Conservation (phyloP, 345 rosid species). For the Rhizophora mangle region DNA sequence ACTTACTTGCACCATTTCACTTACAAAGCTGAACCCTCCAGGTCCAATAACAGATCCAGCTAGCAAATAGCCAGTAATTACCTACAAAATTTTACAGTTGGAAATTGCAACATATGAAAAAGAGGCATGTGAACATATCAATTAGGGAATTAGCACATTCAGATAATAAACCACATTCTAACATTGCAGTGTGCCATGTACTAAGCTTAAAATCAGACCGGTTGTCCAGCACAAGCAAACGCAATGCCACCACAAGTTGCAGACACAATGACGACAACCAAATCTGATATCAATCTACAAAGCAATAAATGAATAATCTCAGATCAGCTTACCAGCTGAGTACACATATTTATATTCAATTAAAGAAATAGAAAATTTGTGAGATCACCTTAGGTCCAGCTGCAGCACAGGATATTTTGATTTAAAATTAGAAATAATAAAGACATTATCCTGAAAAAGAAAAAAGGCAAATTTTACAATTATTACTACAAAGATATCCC, state of each 20-base stretch:
- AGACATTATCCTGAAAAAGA: conserved; percentile 78
- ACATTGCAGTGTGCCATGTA: conserved; percentile 17
- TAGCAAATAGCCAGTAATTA: conserved; percentile 85
- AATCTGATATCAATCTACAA: conserved; percentile 92
- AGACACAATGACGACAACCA: conserved; percentile 94
- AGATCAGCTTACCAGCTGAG: conserved; percentile 11
- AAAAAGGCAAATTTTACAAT: background rate
- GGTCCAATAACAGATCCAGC: conserved; percentile 95
- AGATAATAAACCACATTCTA: conserved; percentile 19
- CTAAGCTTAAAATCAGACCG: conserved; percentile 50
- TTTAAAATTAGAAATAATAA: conserved; percentile 94
- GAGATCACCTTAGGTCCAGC: conserved; percentile 74
- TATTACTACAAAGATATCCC: conserved; percentile 2
- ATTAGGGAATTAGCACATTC: conserved; percentile 2
- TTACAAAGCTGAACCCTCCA: conserved; percentile 89
- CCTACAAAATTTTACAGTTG: conserved; percentile 43
- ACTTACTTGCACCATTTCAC: conserved; percentile 97
- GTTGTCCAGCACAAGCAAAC: conserved; percentile 98
- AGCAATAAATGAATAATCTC: conserved; percentile 6
- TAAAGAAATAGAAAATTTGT: background rate
- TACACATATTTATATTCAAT: background rate
- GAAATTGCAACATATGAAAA: conserved; percentile 13
- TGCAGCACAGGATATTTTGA: conserved; percentile 93
- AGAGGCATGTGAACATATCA: background rate
- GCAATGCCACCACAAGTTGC: conserved; percentile 99